Percentiles rank a stretch among this genome's conserved stretches.
Evolutionary conservation across 176 grass and related monocot genomes (phyloP).

Genomic region (Zoysia japonica): DNA sequence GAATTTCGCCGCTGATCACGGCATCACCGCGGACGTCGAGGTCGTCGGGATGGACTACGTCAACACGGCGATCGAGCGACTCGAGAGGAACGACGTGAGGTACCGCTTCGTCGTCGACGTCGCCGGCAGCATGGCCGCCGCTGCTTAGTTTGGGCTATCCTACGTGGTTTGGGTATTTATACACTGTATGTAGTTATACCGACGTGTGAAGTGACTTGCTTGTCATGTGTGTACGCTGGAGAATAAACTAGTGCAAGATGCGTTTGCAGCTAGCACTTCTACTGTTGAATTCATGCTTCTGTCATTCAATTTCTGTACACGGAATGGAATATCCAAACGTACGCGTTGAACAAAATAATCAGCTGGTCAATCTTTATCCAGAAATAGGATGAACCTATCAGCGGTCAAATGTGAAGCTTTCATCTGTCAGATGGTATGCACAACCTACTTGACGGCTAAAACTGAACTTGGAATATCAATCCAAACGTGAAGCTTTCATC

Average conservation of each 20-base stretch:
- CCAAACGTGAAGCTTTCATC: neutral
- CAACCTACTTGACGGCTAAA: neutral
- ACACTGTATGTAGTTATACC: too few relatives aligned
- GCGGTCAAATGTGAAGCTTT: neutral
- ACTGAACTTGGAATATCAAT: neutral
- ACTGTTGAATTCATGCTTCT: too few relatives aligned
- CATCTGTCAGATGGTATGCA: neutral
- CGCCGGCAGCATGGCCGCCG: conserved; percentile 16
- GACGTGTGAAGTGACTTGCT: neutral
- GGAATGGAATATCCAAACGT: neutral
- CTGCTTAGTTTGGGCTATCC: neutral
- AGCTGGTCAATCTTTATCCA: neutral
- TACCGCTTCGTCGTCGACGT: conserved; percentile 64
- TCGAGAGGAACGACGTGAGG: conserved; percentile 58
- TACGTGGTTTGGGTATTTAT: neutral
- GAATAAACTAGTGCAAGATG: neutral
- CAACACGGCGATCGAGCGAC: conserved; percentile 48
- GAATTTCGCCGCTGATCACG: conserved; percentile 38
- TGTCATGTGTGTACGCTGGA: neutral
- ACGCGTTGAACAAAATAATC: neutral
- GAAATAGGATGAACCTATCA: neutral
- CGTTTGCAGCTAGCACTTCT: too few relatives aligned
- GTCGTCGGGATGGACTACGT: conserved; percentile 59
- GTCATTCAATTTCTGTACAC: too few relatives aligned
- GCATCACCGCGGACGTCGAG: conserved; percentile 48